Percentiles rank a stretch among this genome's conserved stretches.
These are phyloP conservation scores for Coemansia sp. DNA, from an alignment of 192 early-diverging fungal species.

Conservation along the genomic window DNA sequence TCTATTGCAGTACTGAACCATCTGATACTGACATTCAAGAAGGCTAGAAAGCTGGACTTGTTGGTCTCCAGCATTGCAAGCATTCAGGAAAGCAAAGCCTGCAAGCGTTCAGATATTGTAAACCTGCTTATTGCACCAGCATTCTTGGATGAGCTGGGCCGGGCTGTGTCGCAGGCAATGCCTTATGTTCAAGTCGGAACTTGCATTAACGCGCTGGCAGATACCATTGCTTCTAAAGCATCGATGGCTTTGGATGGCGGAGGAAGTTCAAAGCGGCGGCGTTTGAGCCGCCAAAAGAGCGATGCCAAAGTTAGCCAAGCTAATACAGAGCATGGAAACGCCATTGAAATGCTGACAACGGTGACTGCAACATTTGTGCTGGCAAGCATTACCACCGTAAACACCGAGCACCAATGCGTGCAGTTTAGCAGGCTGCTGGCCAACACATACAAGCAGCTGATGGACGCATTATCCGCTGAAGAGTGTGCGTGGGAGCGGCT, in stretches of 20 bases:
- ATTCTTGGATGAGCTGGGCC: conserved; percentile 15
- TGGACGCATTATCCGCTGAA: conserved; percentile 2
- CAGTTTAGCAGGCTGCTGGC: conserved; percentile 13
- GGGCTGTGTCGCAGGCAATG: conserved; percentile 37
- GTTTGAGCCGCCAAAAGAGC: conserved; percentile 5
- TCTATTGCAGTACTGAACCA: conserved; percentile 14
- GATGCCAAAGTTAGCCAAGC: not conserved
- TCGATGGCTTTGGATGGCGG: not conserved
- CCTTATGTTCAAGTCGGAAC: conserved; percentile 31
- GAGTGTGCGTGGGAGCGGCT: conserved; percentile 24
- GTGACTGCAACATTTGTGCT: conserved; percentile 30
- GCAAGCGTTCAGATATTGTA: not conserved
- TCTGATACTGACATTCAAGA: conserved; percentile 23
- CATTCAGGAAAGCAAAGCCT: conserved; percentile 1
- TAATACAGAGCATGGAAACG: not conserved
- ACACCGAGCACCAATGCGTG: conserved; percentile 42
- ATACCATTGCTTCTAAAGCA: conserved; percentile 11
- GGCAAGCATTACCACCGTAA: conserved; percentile 18
- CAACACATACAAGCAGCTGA: conserved; percentile 8
- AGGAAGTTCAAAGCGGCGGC: conserved; percentile 23
- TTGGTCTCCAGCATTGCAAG: conserved; percentile 16
- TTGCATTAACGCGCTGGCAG: conserved; percentile 16
- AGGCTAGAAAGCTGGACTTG: conserved; percentile 32
- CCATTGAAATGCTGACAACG: conserved; percentile 16
- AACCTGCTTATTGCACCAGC: conserved; percentile 23